Percentiles rank a stretch among this genome's conserved stretches.
These are phyloP conservation scores for Pyrenochaeta sp. DNA, from an alignment of 2,329 filamentous ascomycete species.

Conservation along the genomic window DNA sequence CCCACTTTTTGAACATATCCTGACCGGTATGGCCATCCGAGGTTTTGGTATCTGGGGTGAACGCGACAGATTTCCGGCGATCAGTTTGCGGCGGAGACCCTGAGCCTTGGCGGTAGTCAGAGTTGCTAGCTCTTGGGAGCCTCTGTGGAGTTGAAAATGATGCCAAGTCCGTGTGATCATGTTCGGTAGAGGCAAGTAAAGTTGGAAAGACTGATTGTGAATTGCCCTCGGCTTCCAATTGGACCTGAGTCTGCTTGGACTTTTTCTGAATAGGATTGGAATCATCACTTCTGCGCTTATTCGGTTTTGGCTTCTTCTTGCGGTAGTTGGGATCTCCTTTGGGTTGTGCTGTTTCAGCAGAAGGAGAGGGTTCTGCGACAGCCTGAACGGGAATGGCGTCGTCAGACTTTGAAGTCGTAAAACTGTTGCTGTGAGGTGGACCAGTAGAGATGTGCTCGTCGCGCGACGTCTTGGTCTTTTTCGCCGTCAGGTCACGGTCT, in stretches of 20 bases:
- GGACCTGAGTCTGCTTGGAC: conserved; percentile 8
- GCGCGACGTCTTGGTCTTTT: conserved; percentile 33
- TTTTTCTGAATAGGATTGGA: conserved; percentile 5
- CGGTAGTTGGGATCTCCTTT: conserved; percentile 48
- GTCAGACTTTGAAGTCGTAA: conserved; percentile 11
- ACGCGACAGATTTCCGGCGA: conserved; percentile 67
- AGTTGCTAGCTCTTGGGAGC: conserved; percentile 13
- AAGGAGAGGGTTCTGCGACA: conserved; percentile 8
- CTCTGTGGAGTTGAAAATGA: conserved; percentile 25
- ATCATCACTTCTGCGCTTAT: conserved; percentile 25
- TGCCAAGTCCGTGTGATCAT: conserved; percentile 16
- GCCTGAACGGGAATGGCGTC: conserved; percentile 10
- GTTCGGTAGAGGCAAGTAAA: conserved; percentile 43
- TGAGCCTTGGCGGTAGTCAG: conserved; percentile 25
- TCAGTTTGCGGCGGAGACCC: conserved; percentile 35
- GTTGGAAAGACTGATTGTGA: conserved; percentile 27
- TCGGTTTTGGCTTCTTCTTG: conserved; percentile 37
- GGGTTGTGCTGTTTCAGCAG: conserved; percentile 15
- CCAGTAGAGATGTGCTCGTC: conserved; percentile 9
- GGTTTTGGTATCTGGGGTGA: conserved; percentile 68
- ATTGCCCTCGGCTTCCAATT: conserved; percentile 9
- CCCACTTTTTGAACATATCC: conserved; percentile 61
- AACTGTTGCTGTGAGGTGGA: conserved; percentile 1
- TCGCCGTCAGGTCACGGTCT: conserved; percentile 23
- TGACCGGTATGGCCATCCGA: conserved; percentile 63